These are phyloP conservation scores for Gilbertella persicaria DNA, from an alignment of 371 early-diverging fungal genomes.

Conservation along the genomic window DNA sequence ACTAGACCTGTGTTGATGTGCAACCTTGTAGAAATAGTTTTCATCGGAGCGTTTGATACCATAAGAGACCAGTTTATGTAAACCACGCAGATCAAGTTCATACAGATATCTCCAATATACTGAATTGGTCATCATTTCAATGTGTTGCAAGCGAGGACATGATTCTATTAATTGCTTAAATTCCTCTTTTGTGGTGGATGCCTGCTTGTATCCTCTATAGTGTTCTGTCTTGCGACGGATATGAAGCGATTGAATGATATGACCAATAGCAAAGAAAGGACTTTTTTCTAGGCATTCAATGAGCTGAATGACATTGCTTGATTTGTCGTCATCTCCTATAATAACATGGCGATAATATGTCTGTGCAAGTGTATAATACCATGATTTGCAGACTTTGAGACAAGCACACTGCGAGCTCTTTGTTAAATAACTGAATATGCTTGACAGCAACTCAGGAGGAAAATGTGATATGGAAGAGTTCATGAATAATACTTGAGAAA, in stretches of 20 bases:
- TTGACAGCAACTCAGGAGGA: no score
- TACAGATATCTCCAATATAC: neutral
- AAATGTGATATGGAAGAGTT: no score
- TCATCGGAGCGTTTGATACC: neutral
- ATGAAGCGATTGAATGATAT: no score
- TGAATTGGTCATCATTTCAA: neutral
- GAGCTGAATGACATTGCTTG: no score
- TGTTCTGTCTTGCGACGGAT: no score
- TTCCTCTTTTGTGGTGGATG: no score
- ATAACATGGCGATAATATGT: neutral
- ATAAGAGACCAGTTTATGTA: neutral
- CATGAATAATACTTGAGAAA: no score
- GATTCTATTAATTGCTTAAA: no score
- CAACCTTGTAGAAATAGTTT: constrained; percentile 5
- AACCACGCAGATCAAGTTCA: neutral
- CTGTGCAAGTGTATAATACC: neutral
- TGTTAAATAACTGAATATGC: neutral
- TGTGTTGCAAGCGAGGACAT: neutral
- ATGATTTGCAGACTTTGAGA: neutral
- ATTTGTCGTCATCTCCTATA: neutral
- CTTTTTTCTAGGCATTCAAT: no score
- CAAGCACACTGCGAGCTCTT: neutral
- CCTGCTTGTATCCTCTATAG: no score
- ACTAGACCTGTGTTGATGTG: neutral
- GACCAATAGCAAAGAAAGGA: no score